Evolutionary conservation across 805 yeast species (phyloP).

Genomic region (Cyberlindnera meyerae): DNA sequence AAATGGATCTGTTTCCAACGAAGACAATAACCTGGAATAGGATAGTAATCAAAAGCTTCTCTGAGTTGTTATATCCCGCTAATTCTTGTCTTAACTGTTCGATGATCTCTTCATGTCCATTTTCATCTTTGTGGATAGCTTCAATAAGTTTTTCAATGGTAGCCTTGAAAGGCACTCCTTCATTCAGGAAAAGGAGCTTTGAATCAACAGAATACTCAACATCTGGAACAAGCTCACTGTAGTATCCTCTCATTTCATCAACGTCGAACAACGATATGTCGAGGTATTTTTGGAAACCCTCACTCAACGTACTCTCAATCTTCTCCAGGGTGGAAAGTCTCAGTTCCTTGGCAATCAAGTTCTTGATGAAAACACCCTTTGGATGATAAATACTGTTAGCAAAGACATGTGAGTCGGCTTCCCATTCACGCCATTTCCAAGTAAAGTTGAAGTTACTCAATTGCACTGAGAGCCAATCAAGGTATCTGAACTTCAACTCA

Average conservation of each 20-base stretch:
- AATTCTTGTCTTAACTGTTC: conserved; percentile 27
- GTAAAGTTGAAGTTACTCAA: conserved; percentile 89
- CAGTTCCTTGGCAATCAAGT: conserved; percentile 77
- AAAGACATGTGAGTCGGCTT: conserved; percentile 44
- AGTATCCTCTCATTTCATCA: conserved; percentile 35
- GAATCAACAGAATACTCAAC: conserved; percentile 23
- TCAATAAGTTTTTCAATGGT: conserved; percentile 35
- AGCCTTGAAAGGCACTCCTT: conserved; percentile 32
- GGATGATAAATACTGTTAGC: conserved; percentile 59
- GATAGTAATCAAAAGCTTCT: conserved; percentile 50
- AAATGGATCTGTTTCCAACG: conserved; percentile 84
- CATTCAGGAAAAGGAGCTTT: conserved; percentile 35
- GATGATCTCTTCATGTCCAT: conserved; percentile 28
- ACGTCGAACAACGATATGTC: conserved; percentile 36
- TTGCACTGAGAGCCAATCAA: conserved; percentile 92
- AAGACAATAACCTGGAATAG: conserved; percentile 69
- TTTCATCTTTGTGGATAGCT: conserved; percentile 29
- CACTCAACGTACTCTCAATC: conserved; percentile 67
- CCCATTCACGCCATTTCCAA: conserved; percentile 99
- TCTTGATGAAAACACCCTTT: conserved; percentile 63
- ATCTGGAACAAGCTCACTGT: conserved; percentile 29
- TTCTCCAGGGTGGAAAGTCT: conserved; percentile 73
- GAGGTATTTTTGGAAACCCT: conserved; percentile 45
- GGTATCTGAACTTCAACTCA: conserved; percentile 65
- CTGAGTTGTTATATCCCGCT: conserved; percentile 31